Conservation (phyloP, 306 rosid genomes). For the Bauhinia variegata region DNA sequence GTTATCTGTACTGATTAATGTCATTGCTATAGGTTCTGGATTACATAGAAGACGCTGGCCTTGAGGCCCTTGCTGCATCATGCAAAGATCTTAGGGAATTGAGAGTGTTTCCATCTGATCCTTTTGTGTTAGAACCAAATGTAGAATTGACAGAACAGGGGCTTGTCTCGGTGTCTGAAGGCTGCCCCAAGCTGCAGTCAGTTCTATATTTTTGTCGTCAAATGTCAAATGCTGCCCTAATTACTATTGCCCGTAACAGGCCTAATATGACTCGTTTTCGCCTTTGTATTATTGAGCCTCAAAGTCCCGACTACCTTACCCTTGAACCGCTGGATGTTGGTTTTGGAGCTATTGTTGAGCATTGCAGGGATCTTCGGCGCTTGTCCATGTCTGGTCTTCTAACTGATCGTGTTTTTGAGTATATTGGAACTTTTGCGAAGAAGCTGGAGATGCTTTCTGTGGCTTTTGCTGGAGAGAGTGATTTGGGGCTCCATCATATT, state of each 20-base stretch:
- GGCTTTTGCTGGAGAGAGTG: conserved; percentile 97
- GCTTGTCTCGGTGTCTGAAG: conserved; percentile 85
- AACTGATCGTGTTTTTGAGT: conserved; percentile 81
- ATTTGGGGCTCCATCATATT: conserved; percentile 87
- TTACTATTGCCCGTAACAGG: conserved; percentile 75
- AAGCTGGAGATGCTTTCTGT: conserved; percentile 97
- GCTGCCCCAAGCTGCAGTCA: conserved; percentile 93
- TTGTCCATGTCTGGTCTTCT: conserved; percentile 89
- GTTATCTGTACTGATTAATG: conserved; percentile 41
- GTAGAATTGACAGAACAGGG: conserved; percentile 87
- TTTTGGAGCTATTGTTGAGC: conserved; percentile 97
- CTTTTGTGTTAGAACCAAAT: conserved; percentile 68
- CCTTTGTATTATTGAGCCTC: conserved; percentile 89
- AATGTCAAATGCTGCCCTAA: conserved; percentile 83
- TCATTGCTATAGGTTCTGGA: conserved; percentile 74
- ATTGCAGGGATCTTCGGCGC: conserved; percentile 87
- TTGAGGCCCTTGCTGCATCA: conserved; percentile 69
- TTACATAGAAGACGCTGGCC: conserved; percentile 90
- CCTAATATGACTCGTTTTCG: conserved; percentile 90
- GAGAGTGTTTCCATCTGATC: conserved; percentile 94
- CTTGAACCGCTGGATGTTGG: conserved; percentile 74
- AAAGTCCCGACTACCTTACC: conserved; percentile 73
- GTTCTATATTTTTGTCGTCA: conserved; percentile 96
- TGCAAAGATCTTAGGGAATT: conserved; percentile 90
- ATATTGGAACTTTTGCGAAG: conserved; percentile 71